Evolutionary conservation across 2,329 filamentous ascomycete species (phyloP).

Genomic region (Colletotrichum gloeosporioides): DNA sequence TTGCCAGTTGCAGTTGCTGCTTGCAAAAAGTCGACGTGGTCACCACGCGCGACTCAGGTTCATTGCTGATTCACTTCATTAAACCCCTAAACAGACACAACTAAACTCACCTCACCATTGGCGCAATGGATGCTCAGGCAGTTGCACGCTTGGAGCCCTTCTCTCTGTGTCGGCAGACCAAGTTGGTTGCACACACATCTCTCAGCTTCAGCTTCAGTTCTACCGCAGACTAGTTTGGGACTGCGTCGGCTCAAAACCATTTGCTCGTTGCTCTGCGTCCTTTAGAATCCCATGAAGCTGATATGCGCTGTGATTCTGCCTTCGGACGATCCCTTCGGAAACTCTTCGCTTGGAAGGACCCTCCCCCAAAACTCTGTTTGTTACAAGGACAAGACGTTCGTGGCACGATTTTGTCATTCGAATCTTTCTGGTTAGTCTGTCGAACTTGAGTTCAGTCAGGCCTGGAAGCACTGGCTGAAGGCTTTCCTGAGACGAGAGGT

Average conservation of each 20-base stretch:
- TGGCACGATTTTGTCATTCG: background rate
- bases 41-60: background rate
- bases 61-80: background rate
- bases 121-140: background rate
- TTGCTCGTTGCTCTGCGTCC: background rate
- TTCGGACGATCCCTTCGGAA: background rate
- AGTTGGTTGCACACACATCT: background rate
- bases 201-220: background rate
- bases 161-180: background rate
- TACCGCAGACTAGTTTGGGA: background rate
- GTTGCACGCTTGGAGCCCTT: background rate
- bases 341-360: background rate
- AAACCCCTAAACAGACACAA: background rate
- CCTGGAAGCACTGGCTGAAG: background rate
- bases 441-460: background rate
- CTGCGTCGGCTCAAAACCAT: background rate
- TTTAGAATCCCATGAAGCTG: background rate
- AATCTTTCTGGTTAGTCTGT: background rate
- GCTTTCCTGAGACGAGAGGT: background rate
- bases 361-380: background rate
- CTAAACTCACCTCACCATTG: background rate
- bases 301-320: background rate
- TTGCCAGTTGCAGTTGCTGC: background rate
- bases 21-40: background rate
- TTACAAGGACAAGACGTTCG: background rate